Base-by-base conservation (phyloP, 306 rosid genomes). In the Inga oerstediana region DNA sequence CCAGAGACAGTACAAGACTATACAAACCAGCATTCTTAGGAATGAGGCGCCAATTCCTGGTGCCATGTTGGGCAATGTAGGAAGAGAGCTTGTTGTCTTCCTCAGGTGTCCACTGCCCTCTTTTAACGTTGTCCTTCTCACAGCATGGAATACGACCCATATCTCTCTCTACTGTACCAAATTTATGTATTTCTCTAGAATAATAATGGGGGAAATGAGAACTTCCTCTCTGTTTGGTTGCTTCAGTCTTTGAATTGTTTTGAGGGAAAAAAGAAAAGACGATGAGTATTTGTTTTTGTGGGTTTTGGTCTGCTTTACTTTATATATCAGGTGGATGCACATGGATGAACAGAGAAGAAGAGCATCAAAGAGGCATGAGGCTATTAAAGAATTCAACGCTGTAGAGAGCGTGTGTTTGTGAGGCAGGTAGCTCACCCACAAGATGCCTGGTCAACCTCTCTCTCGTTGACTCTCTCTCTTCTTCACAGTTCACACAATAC, bases 371-470 rank as follows among this genome's bases (percentile, higher is more conserved):
- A 92, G 69, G 98, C 98, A 90, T 94, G 99, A 94, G 82, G 86
- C 71, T 73, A 91, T 91, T 94, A 94, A 96, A 96, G 88, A 91
- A 92, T 96, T 92, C 99, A 96, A 96, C 99, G 95, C 98, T 88
- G 62, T 86, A 79, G 94, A 85, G 97, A 92, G 98, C 92, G 99
- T 93, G 92, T 89, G 86, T 78, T 70, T 12, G 76, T 72, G 88
- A 66, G 91, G 98, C 91, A 62, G 99, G 97, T 94, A 87, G 92
- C 94, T 94, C 99, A 96, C 99, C 93, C 99, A 84, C 91, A 90
- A 88, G 94, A 92, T 89, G 87, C 99, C 87, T 68, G 97, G 99
- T 96, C 99, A 96, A 93, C 90, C 46, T 90, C 89, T 76, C 78
- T 74, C 84, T 78, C 72, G 86, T 82, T 85, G 89, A 81, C 87